These are phyloP conservation scores for Trichoderma virens DNA, from an alignment of 495 filamentous ascomycete genomes.

Conservation along the genomic window DNA sequence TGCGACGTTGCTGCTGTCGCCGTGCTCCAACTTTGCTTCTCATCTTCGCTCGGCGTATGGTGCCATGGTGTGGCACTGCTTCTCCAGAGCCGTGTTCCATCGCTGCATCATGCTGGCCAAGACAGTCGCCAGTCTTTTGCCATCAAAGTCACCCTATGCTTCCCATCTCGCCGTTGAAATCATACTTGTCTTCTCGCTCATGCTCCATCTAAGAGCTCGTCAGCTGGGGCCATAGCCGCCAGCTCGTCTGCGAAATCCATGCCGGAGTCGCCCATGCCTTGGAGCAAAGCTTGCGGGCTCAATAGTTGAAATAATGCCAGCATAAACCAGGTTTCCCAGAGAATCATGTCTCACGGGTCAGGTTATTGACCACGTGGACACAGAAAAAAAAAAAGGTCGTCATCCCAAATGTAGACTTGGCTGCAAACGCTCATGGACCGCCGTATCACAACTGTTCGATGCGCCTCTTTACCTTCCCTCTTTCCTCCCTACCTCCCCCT, in stretches of 20 bases:
- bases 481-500: neutral
- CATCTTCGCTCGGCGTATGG: neutral
- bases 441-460: neutral
- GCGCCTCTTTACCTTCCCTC: neutral
- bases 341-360: neutral
- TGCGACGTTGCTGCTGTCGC: neutral
- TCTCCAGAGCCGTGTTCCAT: neutral
- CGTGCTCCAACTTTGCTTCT: neutral
- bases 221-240: neutral
- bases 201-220: neutral
- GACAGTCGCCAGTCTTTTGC: neutral
- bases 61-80: neutral
- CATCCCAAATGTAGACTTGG: neutral
- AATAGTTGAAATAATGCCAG: neutral
- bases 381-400: neutral
- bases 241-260: neutral
- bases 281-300: neutral
- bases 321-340: neutral
- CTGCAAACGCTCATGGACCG: slow-evolving; percentile 2
- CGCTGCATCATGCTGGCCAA: neutral
- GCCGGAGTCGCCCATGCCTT: neutral
- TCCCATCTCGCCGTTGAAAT: neutral
- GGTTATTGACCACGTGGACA: neutral
- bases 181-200: neutral
- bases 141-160: neutral